Evolutionary conservation across 2,329 filamentous ascomycete species (phyloP).

Genomic region (Colletotrichum tabaci): DNA sequence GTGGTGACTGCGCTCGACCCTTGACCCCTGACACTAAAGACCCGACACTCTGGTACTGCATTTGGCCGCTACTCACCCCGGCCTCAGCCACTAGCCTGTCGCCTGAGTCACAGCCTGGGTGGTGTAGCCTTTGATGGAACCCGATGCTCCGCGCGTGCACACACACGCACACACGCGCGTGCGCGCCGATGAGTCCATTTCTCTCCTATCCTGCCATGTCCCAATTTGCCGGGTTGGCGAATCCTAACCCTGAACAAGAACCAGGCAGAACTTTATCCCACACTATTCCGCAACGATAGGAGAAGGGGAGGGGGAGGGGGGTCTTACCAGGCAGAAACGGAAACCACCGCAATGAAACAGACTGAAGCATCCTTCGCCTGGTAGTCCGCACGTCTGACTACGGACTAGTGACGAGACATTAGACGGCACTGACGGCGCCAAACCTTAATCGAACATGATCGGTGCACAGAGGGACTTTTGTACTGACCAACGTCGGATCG

Average conservation of each 20-base stretch:
- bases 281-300: neutral
- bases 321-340: conserved; percentile 6
- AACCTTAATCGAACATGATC: conserved; percentile 41
- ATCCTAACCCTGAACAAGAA: conserved; percentile 10
- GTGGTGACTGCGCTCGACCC: conserved; percentile 36
- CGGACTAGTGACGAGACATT: conserved; percentile 20
- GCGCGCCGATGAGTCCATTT: conserved; percentile 6
- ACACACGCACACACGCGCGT: conserved; percentile 1
- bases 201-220: conserved; percentile 22
- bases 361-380: conserved; percentile 6
- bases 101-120: conserved; percentile 29
- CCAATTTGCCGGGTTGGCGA: conserved; percentile 16
- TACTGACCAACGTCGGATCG: conserved; percentile 8
- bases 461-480: conserved; percentile 30
- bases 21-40: conserved; percentile 38
- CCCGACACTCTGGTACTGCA: conserved; percentile 40
- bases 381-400: neutral
- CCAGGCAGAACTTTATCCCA: neutral
- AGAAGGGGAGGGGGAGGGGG: neutral
- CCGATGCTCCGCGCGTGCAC: conserved; percentile 13
- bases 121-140: conserved; percentile 12
- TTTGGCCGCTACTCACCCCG: conserved; percentile 32
- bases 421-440: conserved; percentile 32
- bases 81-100: conserved; percentile 34
- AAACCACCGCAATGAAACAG: conserved; percentile 26